phyloP scores from a whole-genome alignment of 148 eudicot genomes.

The Nyssa sinensis region DNA sequence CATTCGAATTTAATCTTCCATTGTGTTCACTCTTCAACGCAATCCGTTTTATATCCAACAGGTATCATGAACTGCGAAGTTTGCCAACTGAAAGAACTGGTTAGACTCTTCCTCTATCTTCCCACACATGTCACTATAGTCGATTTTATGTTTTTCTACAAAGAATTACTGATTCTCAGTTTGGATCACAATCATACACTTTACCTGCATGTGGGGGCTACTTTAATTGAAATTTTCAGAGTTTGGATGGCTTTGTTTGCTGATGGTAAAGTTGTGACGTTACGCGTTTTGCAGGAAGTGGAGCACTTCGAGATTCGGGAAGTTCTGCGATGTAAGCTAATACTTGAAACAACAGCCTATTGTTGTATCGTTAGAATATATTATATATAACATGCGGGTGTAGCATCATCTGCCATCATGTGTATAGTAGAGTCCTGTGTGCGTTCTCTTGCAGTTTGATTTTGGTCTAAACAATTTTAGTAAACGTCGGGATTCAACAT shows the following conservation, averaged over 20 bases:
- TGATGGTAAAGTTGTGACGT: background rate
- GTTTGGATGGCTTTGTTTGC: background rate
- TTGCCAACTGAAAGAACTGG: constrained; percentile 95
- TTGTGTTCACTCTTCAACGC: background rate
- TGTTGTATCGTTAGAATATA: background rate
- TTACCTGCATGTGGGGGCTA: background rate
- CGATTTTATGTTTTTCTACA: background rate
- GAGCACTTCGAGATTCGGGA: constrained; percentile 91
- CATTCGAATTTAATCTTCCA: background rate
- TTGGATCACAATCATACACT: background rate
- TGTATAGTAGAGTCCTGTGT: background rate
- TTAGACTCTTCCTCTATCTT: constrained; percentile 17
- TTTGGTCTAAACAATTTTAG: background rate
- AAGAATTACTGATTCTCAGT: background rate
- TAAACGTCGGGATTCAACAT: too few species aligned
- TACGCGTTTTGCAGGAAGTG: constrained; percentile 54
- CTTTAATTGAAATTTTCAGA: background rate
- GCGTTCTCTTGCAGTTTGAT: background rate
- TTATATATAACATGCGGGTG: too few species aligned
- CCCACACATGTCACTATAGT: background rate
- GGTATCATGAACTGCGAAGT: constrained; percentile 83
- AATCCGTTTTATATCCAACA: background rate
- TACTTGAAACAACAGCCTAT: background rate
- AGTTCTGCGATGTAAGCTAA: constrained; percentile 78
- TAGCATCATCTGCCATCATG: background rate